Base-by-base conservation (phyloP, 495 filamentous ascomycete genomes). In the Aspergillus diversus region DNA sequence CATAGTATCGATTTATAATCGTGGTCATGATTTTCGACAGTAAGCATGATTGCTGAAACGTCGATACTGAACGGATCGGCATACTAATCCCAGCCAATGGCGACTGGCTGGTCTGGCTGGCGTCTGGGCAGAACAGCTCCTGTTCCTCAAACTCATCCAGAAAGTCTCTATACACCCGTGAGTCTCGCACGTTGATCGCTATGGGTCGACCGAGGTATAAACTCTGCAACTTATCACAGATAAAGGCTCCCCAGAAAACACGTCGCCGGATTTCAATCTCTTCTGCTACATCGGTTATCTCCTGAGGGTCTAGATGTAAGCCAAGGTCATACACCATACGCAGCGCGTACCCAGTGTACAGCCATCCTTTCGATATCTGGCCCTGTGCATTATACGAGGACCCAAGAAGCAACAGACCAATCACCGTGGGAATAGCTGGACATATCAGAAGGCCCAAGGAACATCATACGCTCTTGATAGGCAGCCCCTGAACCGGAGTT, bases 181-280 rank as follows among this genome's bases (percentile, higher is more conserved):
- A 39, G 16, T 75, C 71, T 7, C 37, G 32, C 11, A 63, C 21
- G 17, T 60, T 50, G 31, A 75, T 60, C 7, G 31, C 52, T 3
- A 60, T 15, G 5, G 73, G 76, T 2, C 72, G 64, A 0, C 74
- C 74, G 12, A 73, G 66, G 21, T 78, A 76, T 5, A 80, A 63
- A 32, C 62, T 66, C 60, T 80, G 77, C 6, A 76, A 46, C 48
- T 76, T 77, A 33, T 80, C 77, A 16, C 63, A 63, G 7, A 78
- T 66, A 58, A 77, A 77, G 5, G 76, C 76, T 5, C 73, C 75
- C 77, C 75, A 80, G 61, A 75, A 78, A 0, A 80, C 66, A 7
- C 73, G 74, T 13, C 68, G 67, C 15, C 74, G 73, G 13, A 75
- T 72, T 52, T 78, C 74, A 11, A 73, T 64, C n/a, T 77, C 70